These are phyloP conservation scores for Bacidia gigantensis DNA, from an alignment of 495 filamentous ascomycete genomes.

Conservation along the genomic window DNA sequence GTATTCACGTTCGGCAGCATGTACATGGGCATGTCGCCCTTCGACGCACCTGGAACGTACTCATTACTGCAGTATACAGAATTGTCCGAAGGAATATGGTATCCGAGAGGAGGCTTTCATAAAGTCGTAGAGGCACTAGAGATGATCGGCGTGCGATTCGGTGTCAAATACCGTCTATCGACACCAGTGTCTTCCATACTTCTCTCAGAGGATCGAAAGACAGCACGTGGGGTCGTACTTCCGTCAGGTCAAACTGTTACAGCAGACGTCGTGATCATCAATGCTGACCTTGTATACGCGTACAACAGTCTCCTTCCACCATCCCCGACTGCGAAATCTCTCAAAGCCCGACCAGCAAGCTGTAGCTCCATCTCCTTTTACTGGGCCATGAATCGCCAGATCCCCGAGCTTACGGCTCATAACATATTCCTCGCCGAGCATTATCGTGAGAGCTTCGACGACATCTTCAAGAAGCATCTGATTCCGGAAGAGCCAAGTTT, in stretches of 20 bases:
- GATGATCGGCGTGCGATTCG: slow-evolving; percentile 37
- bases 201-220: slow-evolving; percentile 28
- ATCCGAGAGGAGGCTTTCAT: slow-evolving; percentile 55
- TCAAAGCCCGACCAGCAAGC: slow-evolving; percentile 36
- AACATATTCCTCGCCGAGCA: slow-evolving; percentile 62
- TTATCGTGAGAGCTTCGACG: slow-evolving; percentile 54
- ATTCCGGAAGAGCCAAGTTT: slow-evolving; percentile 53
- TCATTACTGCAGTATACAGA: slow-evolving; percentile 60
- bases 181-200: slow-evolving; percentile 37
- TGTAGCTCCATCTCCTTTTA: slow-evolving; percentile 65
- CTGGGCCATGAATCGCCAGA: slow-evolving; percentile 44
- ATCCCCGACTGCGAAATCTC: slow-evolving; percentile 30
- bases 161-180: slow-evolving; percentile 43
- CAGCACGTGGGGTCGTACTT: slow-evolving; percentile 41
- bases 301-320: slow-evolving; percentile 49
- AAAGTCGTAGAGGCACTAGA: slow-evolving; percentile 42
- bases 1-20: slow-evolving; percentile 63
- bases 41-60: slow-evolving; percentile 59
- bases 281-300: slow-evolving; percentile 57
- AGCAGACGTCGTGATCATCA: slow-evolving; percentile 50
- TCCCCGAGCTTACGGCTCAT: slow-evolving; percentile 49
- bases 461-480: slow-evolving; percentile 51
- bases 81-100: slow-evolving; percentile 60
- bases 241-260: slow-evolving; percentile 34
- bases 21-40: slow-evolving; percentile 68